Base-by-base conservation (phyloP, 1,284 basidiomycete species). In the Trichosporon faecale region DNA sequence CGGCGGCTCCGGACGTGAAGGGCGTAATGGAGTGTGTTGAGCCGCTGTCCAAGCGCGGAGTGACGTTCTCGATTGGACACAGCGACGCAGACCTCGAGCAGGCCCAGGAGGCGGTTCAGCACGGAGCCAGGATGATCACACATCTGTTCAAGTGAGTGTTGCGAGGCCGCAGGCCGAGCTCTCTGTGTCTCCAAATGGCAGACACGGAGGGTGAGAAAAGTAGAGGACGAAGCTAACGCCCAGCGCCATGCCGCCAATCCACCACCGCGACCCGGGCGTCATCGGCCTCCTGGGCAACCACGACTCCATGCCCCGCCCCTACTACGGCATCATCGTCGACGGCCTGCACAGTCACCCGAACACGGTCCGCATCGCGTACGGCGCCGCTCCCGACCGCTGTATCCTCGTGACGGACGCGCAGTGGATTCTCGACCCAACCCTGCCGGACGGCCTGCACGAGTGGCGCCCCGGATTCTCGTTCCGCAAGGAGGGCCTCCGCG, bases 321-420 rank as follows among this genome's bases (percentile, higher is more conserved):
- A 89, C 83, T 96, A 92, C 78, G 93, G 91, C 67, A 84, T 95
- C 71, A 96, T 96, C 72, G 93, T 93, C 12, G 94, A 96, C 79
- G 94, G 94, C 0, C 89, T 94, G 69, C 94, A 96, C 80, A 91
- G 89, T 29, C 93, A 95, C 82, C 93, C 94, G 3, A 93, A 94
- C 82, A 92, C 91, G 61, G 91, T 95, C 67, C 86, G 92, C 76
- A 85, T 95, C 71, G 93, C 94, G 0, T 95, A 95, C 80, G 88
- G 89, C 44, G 88, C 91, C 0, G 90, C 90, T 76, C 90, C 91
- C 1, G 89, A 92, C 12, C 91, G 93, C 0, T 95, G 93, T 77
- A 89, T 96, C 55, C 85, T 96, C 46, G 91, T 95, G 66, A 94
- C 93, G 0, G 94, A 96, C 83, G 92, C 92, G 2, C 91, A 93